Evolutionary conservation across 2,329 filamentous ascomycete genomes (phyloP).

Genomic region (Hypoxylon sp.): DNA sequence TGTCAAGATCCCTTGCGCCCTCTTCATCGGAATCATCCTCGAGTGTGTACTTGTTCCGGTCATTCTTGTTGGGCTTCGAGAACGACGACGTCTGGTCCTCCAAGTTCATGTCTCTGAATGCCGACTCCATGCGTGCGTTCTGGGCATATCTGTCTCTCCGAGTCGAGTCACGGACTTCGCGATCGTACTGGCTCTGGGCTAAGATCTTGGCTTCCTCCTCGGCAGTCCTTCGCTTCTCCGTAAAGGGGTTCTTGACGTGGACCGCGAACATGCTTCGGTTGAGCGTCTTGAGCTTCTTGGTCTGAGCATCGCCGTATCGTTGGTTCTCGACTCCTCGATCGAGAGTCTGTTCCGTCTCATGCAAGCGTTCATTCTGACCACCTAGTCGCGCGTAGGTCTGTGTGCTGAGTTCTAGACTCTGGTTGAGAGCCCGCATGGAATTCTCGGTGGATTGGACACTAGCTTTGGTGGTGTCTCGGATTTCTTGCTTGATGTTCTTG

Average conservation of each 20-base stretch:
- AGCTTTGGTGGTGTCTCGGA: conserved; percentile 50
- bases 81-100: conserved; percentile 41
- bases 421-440: conserved; percentile 73
- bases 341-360: conserved; percentile 77
- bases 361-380: conserved; percentile 81
- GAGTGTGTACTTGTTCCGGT: conserved; percentile 74
- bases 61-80: conserved; percentile 44
- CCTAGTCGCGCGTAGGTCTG: conserved; percentile 79
- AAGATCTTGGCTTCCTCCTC: conserved; percentile 76
- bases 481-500: conserved; percentile 77
- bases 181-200: conserved; percentile 74
- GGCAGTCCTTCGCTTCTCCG: conserved; percentile 71
- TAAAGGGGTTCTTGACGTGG: conserved; percentile 82
- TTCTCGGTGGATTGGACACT: conserved; percentile 70
- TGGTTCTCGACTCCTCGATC: conserved; percentile 65
- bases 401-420: conserved; percentile 77
- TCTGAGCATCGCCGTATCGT: conserved; percentile 80
- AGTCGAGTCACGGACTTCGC: conserved; percentile 73
- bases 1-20: conserved; percentile 65
- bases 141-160: conserved; percentile 65
- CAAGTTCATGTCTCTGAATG: conserved; percentile 57
- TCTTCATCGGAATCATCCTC: conserved; percentile 69
- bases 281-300: conserved; percentile 83
- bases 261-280: conserved; percentile 94
- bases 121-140: conserved; percentile 66